phyloP scores from a whole-genome alignment of 495 filamentous ascomycete species.

The Hypomontagnella monticulosa region DNA sequence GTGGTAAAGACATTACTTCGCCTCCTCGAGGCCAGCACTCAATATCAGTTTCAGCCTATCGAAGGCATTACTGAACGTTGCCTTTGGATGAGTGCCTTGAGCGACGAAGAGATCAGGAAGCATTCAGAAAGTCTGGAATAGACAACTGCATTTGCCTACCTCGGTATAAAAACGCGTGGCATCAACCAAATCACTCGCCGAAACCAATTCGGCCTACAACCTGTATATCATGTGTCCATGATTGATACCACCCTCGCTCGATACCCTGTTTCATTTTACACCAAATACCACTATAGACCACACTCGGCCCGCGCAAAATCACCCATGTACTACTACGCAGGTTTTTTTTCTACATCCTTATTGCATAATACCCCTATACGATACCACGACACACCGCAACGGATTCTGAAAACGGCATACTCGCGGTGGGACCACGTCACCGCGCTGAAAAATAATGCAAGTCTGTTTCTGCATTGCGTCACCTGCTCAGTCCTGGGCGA shows the following conservation, averaged over 20 bases:
- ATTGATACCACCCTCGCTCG: conserved; percentile 23
- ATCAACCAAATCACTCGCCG: not conserved
- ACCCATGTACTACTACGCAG: conserved; percentile 35
- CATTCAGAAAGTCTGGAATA: conserved; percentile 55
- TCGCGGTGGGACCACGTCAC: not conserved
- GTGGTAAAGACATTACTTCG: conserved; percentile 93
- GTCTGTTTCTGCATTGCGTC: conserved; percentile 18
- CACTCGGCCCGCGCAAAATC: conserved; percentile 24
- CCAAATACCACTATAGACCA: conserved; percentile 37
- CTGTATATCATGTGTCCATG: conserved; percentile 41
- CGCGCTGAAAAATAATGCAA: conserved; percentile 5
- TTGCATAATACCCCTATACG: conserved; percentile 37
- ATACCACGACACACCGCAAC: conserved; percentile 20
- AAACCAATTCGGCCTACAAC: conserved; percentile 14
- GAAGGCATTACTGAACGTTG: conserved; percentile 89
- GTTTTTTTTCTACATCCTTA: conserved; percentile 18
- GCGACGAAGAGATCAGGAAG: conserved; percentile 80
- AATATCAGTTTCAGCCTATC: conserved; percentile 85
- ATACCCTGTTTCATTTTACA: conserved; percentile 39
- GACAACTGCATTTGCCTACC: not conserved
- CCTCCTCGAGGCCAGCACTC: conserved; percentile 89
- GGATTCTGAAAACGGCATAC: conserved; percentile 8
- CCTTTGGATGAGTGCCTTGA: conserved; percentile 91
- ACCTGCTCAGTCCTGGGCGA: conserved; percentile 15
- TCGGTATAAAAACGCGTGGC: not conserved